Evolutionary conservation across 768 basidiomycete genomes (phyloP).

Genomic region (Podaxis sp.): DNA sequence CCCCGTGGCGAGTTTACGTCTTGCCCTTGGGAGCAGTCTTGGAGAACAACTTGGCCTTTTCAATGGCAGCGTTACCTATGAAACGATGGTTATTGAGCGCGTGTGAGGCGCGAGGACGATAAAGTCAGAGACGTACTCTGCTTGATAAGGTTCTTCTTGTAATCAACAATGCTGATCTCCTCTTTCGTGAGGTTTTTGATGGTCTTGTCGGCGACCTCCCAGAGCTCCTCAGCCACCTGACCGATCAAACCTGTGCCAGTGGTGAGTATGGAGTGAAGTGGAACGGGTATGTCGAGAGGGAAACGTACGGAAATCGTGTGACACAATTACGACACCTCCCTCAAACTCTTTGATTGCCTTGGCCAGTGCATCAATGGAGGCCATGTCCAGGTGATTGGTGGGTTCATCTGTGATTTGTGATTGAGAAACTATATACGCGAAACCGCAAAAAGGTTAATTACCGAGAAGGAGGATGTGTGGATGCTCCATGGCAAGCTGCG

Average conservation of each 20-base stretch:
- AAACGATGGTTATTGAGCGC: not conserved
- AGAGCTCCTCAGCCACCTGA: slow-evolving; percentile 97
- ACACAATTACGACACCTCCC: slow-evolving; percentile 98
- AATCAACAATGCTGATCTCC: slow-evolving; percentile 90
- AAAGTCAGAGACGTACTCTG: slow-evolving; percentile 54
- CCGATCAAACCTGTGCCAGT: slow-evolving; percentile 13
- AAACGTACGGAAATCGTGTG: slow-evolving; percentile 95
- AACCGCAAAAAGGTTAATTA: slow-evolving; percentile 31
- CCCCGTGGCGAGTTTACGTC: slow-evolving; percentile 38
- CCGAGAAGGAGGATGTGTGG: slow-evolving; percentile 91
- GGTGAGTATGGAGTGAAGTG: not conserved
- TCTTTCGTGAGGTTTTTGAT: slow-evolving; percentile 90
- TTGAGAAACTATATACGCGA: slow-evolving; percentile 8
- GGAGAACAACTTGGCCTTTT: slow-evolving; percentile 92
- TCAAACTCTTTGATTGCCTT: slow-evolving; percentile 94
- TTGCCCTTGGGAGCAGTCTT: slow-evolving; percentile 76
- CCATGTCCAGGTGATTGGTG: slow-evolving; percentile 98
- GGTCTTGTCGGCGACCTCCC: slow-evolving; percentile 96
- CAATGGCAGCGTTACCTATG: slow-evolving; percentile 78
- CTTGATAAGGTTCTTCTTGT: slow-evolving; percentile 85
- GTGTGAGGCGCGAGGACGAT: slow-evolving; percentile 9
- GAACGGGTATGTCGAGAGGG: not conserved
- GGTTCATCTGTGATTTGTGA: slow-evolving; percentile 68
- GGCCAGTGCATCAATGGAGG: slow-evolving; percentile 95
- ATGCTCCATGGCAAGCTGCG: slow-evolving; percentile 95